These are phyloP conservation scores for Cordyceps cicadae DNA, from an alignment of 2,329 filamentous ascomycete species.

Conservation along the genomic window DNA sequence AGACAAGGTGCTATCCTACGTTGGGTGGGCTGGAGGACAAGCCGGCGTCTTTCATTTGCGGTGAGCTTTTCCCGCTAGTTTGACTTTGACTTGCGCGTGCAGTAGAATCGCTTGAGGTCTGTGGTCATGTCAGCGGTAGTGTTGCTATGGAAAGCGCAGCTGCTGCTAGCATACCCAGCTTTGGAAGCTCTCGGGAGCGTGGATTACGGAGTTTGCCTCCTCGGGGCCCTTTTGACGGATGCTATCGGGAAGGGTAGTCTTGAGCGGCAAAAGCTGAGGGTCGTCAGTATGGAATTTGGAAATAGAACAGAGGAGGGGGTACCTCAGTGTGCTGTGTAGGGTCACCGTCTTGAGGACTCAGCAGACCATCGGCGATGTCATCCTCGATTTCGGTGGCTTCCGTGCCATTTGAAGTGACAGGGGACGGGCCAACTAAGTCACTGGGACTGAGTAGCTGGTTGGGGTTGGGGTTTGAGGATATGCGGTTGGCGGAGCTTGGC, in stretches of 20 bases:
- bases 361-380: slow-evolving; percentile 56
- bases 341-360: slow-evolving; percentile 20
- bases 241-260: slow-evolving; percentile 49
- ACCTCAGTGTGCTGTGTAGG: slow-evolving; percentile 30
- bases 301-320: slow-evolving; percentile 5
- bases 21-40: slow-evolving; percentile 19
- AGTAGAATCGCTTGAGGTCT: slow-evolving; percentile 36
- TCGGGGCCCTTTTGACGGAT: slow-evolving; percentile 57
- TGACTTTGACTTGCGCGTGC: slow-evolving; percentile 29
- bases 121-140: slow-evolving; percentile 14
- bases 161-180: slow-evolving; percentile 55
- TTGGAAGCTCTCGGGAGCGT: slow-evolving; percentile 75
- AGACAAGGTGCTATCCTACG: slow-evolving; percentile 14
- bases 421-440: slow-evolving; percentile 70
- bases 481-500: slow-evolving; percentile 40
- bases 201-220: slow-evolving; percentile 82
- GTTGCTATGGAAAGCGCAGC: background rate
- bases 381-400: slow-evolving; percentile 80
- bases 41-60: slow-evolving; percentile 29
- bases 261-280: slow-evolving; percentile 42
- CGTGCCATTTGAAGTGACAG: slow-evolving; percentile 78
- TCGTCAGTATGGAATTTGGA: slow-evolving; percentile 11
- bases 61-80: slow-evolving; percentile 28
- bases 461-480: slow-evolving; percentile 44
- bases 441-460: slow-evolving; percentile 55